Conservation (phyloP, 768 basidiomycete genomes). For the Boletellus sp. region DNA sequence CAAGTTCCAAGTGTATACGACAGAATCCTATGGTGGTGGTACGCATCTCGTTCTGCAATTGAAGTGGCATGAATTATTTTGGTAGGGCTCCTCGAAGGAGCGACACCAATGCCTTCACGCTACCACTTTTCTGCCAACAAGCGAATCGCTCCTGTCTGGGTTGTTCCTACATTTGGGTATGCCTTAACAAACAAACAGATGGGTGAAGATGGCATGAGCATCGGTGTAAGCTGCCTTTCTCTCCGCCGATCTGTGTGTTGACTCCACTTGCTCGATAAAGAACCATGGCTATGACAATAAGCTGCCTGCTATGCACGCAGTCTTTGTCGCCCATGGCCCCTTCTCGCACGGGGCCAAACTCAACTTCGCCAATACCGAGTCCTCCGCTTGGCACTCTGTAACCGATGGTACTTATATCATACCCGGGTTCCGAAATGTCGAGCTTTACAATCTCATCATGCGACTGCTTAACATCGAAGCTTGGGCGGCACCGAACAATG, state of each 20-base stretch:
- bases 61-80: background rate
- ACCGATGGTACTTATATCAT: slow-evolving; percentile 59
- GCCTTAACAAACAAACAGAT: slow-evolving; percentile 66
- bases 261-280: slow-evolving; percentile 35
- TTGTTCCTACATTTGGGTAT: slow-evolving; percentile 79
- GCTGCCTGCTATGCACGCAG: slow-evolving; percentile 75
- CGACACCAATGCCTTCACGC: slow-evolving; percentile 59
- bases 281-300: slow-evolving; percentile 90
- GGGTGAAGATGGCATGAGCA: slow-evolving; percentile 59
- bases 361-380: slow-evolving; percentile 15
- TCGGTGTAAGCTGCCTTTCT: slow-evolving; percentile 57
- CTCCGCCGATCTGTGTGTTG: background rate
- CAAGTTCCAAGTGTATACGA: slow-evolving; percentile 61
- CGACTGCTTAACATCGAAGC: slow-evolving; percentile 65
- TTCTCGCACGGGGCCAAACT: slow-evolving; percentile 71
- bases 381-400: slow-evolving; percentile 57
- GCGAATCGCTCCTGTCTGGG: slow-evolving; percentile 86
- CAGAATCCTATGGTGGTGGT: slow-evolving; percentile 24
- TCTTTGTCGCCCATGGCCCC: slow-evolving; percentile 91
- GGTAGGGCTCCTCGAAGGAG: slow-evolving; percentile 13
- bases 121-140: slow-evolving; percentile 72
- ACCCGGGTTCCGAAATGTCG: slow-evolving; percentile 80
- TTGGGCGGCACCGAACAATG: slow-evolving; percentile 63
- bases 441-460: slow-evolving; percentile 80
- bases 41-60: background rate